Conservation (phyloP, 2,329 filamentous ascomycete species). For the Penicillium psychrosexuale region DNA sequence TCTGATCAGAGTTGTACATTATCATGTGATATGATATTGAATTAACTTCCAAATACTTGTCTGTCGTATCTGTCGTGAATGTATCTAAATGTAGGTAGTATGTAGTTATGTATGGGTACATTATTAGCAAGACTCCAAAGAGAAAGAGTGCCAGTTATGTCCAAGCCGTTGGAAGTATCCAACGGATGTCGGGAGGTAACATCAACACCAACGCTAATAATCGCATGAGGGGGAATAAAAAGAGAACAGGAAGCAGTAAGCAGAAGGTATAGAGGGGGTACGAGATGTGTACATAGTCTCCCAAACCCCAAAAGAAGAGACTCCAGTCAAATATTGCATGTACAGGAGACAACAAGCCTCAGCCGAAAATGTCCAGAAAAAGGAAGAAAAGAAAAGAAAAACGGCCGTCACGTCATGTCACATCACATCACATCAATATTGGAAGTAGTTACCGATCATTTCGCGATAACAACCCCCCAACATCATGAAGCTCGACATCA, state of each 20-base stretch:
- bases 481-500: slow-evolving; percentile 41
- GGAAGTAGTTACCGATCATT: not conserved
- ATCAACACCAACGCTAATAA: slow-evolving; percentile 16
- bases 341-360: not conserved
- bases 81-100: not conserved
- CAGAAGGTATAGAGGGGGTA: not conserved
- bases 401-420: not conserved
- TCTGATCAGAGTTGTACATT: not conserved
- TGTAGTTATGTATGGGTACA: slow-evolving; percentile 1
- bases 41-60: not conserved
- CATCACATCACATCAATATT: not conserved
- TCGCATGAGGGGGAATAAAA: slow-evolving; percentile 10
- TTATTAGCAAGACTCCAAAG: not conserved
- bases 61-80: not conserved
- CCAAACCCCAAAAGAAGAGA: not conserved
- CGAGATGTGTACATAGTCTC: not conserved
- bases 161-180: not conserved
- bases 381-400: not conserved
- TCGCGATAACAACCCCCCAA: slow-evolving; percentile 41
- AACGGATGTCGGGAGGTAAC: not conserved
- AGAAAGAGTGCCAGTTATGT: not conserved
- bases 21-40: not conserved
- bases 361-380: not conserved
- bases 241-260: not conserved
- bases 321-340: not conserved